Percentiles rank a stretch among this genome's conserved stretches.
These are phyloP conservation scores for Drechslera avenae DNA, from an alignment of 2,329 filamentous ascomycete species.

Conservation along the genomic window DNA sequence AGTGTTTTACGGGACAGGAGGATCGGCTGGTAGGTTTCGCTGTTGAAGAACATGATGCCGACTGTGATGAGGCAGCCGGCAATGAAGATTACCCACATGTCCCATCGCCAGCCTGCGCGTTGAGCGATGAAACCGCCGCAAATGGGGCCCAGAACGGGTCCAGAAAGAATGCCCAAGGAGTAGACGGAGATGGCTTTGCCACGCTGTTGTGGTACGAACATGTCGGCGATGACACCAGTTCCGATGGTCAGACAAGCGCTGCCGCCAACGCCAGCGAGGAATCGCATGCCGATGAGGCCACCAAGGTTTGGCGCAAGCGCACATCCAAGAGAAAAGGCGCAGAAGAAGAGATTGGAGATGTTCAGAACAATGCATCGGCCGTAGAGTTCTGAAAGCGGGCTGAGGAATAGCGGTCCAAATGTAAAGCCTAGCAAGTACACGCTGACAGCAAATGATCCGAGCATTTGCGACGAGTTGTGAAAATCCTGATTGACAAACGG, in stretches of 20 bases:
- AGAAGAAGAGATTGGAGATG: constrained; percentile 55
- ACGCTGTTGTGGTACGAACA: constrained; percentile 41
- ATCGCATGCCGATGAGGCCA: constrained; percentile 39
- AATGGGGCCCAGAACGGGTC: constrained; percentile 42
- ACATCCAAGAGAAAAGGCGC: constrained; percentile 56
- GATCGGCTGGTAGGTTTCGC: constrained; percentile 56
- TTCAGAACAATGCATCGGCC: constrained; percentile 42
- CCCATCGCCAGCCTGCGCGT: constrained; percentile 40
- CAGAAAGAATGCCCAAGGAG: constrained; percentile 39
- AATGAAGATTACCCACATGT: constrained; percentile 45
- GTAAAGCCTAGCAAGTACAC: constrained; percentile 46
- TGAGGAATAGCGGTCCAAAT: constrained; percentile 40
- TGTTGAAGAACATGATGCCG: constrained; percentile 47
- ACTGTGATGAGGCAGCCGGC: constrained; percentile 28
- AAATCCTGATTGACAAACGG: constrained; percentile 40
- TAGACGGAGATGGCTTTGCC: constrained; percentile 42
- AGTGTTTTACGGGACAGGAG: constrained; percentile 64
- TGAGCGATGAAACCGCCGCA: constrained; percentile 40
- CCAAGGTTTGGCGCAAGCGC: constrained; percentile 43
- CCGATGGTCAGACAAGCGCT: constrained; percentile 45
- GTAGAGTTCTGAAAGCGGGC: constrained; percentile 45
- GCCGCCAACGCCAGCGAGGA: constrained; percentile 29
- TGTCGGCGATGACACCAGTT: constrained; percentile 42
- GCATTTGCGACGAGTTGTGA: constrained; percentile 37
- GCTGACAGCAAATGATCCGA: constrained; percentile 41